A percentile compares a stretch with the other conserved stretches of the same genome.
Evolutionary conservation across 2,329 filamentous ascomycete genomes (phyloP).

Genomic region (Decorospora gaudefroyi): DNA sequence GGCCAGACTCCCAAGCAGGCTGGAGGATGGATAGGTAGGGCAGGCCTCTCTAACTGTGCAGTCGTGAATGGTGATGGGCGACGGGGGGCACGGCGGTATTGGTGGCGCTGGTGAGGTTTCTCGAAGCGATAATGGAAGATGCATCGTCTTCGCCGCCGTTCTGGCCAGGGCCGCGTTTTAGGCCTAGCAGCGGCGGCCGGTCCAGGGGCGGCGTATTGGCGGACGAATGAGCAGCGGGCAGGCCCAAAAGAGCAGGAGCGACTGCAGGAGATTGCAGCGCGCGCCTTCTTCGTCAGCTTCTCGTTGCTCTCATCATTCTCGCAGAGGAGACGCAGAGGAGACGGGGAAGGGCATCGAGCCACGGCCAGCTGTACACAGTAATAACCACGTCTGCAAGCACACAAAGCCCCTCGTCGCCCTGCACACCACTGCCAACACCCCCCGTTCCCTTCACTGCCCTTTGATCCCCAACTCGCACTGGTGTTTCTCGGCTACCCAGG

Average conservation of each 20-base stretch:
- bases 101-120: slow-evolving; percentile 29
- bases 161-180: slow-evolving; percentile 19
- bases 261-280: slow-evolving; percentile 36
- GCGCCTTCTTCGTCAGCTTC: slow-evolving; percentile 35
- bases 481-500: slow-evolving; percentile 40
- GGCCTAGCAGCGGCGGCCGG: slow-evolving; percentile 23
- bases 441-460: slow-evolving; percentile 10
- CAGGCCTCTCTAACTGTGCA: slow-evolving; percentile 8
- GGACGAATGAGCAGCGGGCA: slow-evolving; percentile 21
- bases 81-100: slow-evolving; percentile 13
- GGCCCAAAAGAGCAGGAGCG: slow-evolving; percentile 28
- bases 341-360: too few species aligned
- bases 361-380: too few species aligned
- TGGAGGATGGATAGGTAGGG: slow-evolving; percentile 30
- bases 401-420: too few species aligned
- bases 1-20: slow-evolving; percentile 24
- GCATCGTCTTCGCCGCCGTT: slow-evolving; percentile 17
- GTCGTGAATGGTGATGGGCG: slow-evolving; percentile 17
- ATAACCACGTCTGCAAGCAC: too few species aligned
- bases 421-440: too few species aligned
- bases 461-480: slow-evolving; percentile 24
- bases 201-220: slow-evolving; percentile 7
- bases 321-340: too few species aligned
- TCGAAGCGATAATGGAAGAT: slow-evolving; percentile 24
- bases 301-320: too few species aligned